phyloP scores from a whole-genome alignment of 768 basidiomycete genomes.

The Amanita exitialis region DNA sequence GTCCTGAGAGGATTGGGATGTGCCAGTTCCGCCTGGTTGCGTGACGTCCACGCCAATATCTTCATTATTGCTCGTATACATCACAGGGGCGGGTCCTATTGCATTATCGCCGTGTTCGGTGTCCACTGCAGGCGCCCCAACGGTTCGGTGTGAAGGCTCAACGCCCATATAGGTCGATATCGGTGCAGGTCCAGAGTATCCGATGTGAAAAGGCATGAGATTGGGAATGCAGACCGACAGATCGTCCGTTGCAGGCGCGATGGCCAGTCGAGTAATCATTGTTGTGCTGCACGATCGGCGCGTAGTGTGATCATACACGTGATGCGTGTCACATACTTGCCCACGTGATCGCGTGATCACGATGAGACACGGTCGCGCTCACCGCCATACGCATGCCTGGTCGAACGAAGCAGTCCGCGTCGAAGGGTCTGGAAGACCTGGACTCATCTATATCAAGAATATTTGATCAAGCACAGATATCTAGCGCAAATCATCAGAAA shows the following conservation, averaged over 20 bases:
- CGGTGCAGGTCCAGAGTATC: constrained; percentile 60
- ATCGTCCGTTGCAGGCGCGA: constrained; percentile 1
- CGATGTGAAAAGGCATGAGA: constrained; percentile 79
- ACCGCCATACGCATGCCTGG: constrained; percentile 3
- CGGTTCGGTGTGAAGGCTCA: constrained; percentile 25
- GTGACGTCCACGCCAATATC: neutral
- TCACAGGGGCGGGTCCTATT: neutral
- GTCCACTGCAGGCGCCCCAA: constrained; percentile 16
- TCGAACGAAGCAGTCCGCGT: neutral
- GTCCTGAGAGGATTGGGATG: constrained; percentile 2
- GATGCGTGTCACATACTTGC: neutral
- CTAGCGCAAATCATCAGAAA: constrained; percentile 79
- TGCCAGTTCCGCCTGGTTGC: neutral
- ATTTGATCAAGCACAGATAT: constrained; percentile 70
- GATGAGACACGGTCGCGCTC: no score
- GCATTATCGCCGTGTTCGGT: neutral
- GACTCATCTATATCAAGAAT: constrained; percentile 40
- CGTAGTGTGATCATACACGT: neutral
- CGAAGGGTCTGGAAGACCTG: neutral
- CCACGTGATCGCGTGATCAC: constrained; percentile 1
- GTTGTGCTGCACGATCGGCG: neutral
- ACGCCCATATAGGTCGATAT: constrained; percentile 67
- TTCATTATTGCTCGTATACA: neutral
- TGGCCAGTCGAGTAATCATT: neutral
- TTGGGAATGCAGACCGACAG: constrained; percentile 43